These are phyloP conservation scores for Colletotrichum graminicola DNA, from an alignment of 2,329 filamentous ascomycete genomes.

Conservation along the genomic window DNA sequence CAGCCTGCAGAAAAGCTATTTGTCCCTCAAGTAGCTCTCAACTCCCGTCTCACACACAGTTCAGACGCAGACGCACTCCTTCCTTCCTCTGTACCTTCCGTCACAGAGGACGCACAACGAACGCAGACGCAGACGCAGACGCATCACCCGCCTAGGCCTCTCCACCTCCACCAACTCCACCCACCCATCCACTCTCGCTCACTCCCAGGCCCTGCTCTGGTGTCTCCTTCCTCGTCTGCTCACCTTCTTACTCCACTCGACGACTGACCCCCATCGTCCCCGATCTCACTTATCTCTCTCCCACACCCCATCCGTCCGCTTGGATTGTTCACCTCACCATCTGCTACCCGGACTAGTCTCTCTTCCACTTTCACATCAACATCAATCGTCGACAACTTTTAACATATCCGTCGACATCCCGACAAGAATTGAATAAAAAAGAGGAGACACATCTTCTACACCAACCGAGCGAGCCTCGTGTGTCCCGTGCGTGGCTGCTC, in stretches of 20 bases:
- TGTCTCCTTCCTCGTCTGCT: constrained; percentile 39
- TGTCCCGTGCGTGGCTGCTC: constrained; percentile 38
- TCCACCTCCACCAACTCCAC: constrained; percentile 36
- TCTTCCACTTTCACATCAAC: constrained; percentile 19
- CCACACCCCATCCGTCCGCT: constrained; percentile 25
- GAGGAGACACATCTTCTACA: constrained; percentile 12
- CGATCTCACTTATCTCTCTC: constrained; percentile 40
- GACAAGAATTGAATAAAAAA: not conserved
- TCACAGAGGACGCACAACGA: constrained; percentile 19
- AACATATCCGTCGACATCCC: not conserved
- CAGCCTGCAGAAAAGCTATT: constrained; percentile 30
- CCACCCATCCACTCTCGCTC: constrained; percentile 11
- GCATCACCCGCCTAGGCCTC: constrained; percentile 39
- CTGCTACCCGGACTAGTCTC: constrained; percentile 11
- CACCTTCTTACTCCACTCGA: constrained; percentile 40
- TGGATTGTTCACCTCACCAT: constrained; percentile 11
- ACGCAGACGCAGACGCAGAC: constrained; percentile 24
- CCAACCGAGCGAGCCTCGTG: constrained; percentile 39
- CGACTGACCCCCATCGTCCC: constrained; percentile 33
- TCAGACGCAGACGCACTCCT: constrained; percentile 19
- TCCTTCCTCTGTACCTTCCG: constrained; percentile 14
- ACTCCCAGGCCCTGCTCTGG: constrained; percentile 18
- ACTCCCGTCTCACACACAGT: constrained; percentile 29
- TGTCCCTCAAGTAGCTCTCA: constrained; percentile 23
- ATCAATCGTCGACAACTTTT: constrained; percentile 58